Base-by-base conservation (phyloP, 106 monocot species). In the Allium fistulosum region DNA sequence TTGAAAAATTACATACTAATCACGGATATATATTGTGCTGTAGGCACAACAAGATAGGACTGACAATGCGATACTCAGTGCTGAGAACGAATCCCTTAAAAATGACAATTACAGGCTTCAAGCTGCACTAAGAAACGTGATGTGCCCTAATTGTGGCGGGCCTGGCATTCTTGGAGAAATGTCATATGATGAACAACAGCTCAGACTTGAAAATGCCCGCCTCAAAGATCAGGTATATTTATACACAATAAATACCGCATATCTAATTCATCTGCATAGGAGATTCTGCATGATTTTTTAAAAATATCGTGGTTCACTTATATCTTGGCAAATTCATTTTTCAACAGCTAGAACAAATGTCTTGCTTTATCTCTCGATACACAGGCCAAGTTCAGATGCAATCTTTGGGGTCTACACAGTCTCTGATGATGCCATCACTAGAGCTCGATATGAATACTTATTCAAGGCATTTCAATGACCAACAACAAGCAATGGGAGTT, bases 1-100 rank as follows among this genome's bases (percentile, higher is more conserved):
- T 63, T 46, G 63, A 22, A 22, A 22, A 22, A 0, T 22, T 22
- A 0, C 22, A 22, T 22, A 22, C 22, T n/a, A 68, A 26, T 68
- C 45, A 6, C 4, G 2, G 7, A 9, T 13, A 37, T 9, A 45
- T 75, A 53, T 15, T 66, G 60, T 17, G 58, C 16, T 67, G 66
- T 50, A 97, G 96, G 97, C 97, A 18, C 97, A 99, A 50, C 97
- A 99, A 73, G 97, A 99, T 77, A 58, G 97, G 51, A 22, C 90
- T 11, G 97, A 99, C 60, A 99, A 99, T 64, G 81, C 81, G 61
- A 66, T 93, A 7, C 84, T 99, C 22, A 67, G 92, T 8, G 80
- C 92, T 37, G 90, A 99, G 84, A 99, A 99, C 69, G 92, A 99
- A 51, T 89, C 27, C 77, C 78, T 99, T 74, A 99, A 99, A 77